A percentile compares a stretch with the other conserved stretches of the same genome.
phyloP scores from a whole-genome alignment of 148 eudicot species.

The Rhododendron kiyosumense region DNA sequence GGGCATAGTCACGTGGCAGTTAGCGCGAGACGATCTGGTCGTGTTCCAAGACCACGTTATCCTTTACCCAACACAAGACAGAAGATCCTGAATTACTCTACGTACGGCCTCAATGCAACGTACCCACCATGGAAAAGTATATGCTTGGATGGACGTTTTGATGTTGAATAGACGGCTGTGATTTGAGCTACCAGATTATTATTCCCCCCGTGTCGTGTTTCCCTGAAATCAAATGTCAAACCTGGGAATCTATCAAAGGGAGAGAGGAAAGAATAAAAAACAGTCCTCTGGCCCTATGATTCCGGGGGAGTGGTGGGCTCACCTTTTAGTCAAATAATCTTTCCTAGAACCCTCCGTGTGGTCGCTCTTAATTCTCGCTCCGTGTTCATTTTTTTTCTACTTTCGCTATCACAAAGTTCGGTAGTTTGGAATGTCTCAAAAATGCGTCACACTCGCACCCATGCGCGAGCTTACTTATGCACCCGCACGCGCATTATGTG shows the following conservation, averaged over 20 bases:
- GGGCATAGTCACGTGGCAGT: no score
- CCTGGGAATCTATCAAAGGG: background rate
- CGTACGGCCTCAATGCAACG: background rate
- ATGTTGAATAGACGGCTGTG: background rate
- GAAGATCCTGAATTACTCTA: background rate
- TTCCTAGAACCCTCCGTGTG: no score
- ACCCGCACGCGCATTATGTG: no score
- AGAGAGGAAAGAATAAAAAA: background rate
- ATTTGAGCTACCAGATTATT: background rate
- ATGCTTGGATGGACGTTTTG: slow-evolving; percentile 2
- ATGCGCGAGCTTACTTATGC: no score
- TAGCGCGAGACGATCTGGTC: background rate
- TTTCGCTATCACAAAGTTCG: no score
- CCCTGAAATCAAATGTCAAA: background rate
- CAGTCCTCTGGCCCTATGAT: background rate
- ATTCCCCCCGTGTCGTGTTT: background rate
- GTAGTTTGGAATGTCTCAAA: no score
- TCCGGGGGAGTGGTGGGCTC: no score
- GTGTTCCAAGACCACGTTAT: background rate
- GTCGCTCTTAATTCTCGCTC: background rate
- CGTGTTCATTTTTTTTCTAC: no score
- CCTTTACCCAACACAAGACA: background rate
- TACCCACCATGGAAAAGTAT: background rate
- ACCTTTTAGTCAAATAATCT: no score
- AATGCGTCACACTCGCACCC: no score